Evolutionary conservation across 2,329 filamentous ascomycete species (phyloP), one percentile per base, ranked within the genome.

Genomic region (Biscogniauxia mediterranea): DNA sequence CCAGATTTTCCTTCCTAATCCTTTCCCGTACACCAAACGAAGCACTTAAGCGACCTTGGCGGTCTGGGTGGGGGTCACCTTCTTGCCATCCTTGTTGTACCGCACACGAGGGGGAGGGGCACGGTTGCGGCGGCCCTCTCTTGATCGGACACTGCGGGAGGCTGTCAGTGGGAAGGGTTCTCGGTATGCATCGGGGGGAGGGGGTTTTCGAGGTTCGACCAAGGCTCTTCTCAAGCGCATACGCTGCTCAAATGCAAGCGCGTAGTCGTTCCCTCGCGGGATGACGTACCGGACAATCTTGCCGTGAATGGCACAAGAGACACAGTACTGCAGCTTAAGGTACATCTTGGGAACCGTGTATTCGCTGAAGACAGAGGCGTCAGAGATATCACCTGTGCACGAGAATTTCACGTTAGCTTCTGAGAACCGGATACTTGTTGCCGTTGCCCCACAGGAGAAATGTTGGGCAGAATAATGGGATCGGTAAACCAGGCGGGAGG

Each of bases 11-110:
- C 65, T 58, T 32, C 66, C 68, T 64, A 61, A 60, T 67, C 65
- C 66, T 68, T 64, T 64, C 64, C 60, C 60, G 55, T 57, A 69
- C 63, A 68, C 68, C 69, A 64, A 61, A 61, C 54, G 63, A 53
- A 62, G 64, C 65, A 56, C 66, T 68, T 77, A 76, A 58, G 80
- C 75, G 74, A 84, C 83, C 84, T 91, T 92, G 76, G 86, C 85
- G 72, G 85, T 84, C 83, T 92, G 89, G 78, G 90, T 90, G 72
- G 94, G 93, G 80, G 89, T 90, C 80, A 99, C 89, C 91, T 99
- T 99, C 93, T 99, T 99, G 87, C 93, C 94, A 79, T 99, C 95
- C 90, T 98, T 97, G 91, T 99, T 99, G 92, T 96, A 99, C 77
- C 95, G 88, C 77, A 99, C 93, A 79, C 95, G 89, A 78, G 95